These are phyloP conservation scores for Scheffersomyces amazonensis DNA, from an alignment of 805 yeast genomes.

Conservation along the genomic window DNA sequence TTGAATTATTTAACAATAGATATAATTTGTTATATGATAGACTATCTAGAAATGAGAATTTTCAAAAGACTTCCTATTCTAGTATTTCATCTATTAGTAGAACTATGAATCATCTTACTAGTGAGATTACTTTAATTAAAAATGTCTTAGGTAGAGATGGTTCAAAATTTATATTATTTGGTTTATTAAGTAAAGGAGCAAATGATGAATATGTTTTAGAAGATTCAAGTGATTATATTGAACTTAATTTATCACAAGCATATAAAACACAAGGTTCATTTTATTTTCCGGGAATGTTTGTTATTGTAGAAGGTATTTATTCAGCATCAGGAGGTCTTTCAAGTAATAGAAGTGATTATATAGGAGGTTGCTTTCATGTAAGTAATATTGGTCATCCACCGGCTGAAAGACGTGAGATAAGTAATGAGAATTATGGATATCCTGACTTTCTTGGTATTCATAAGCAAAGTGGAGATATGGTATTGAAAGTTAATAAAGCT, in stretches of 20 bases:
- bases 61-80: constrained; percentile 51
- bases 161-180: constrained; percentile 70
- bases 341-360: constrained; percentile 23
- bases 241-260: constrained; percentile 61
- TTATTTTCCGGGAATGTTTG: constrained; percentile 71
- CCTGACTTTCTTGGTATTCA: constrained; percentile 61
- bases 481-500: constrained; percentile 57
- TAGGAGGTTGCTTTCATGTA: constrained; percentile 60
- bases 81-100: constrained; percentile 43
- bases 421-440: constrained; percentile 73
- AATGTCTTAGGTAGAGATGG: constrained; percentile 86
- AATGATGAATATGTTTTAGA: constrained; percentile 74
- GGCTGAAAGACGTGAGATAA: constrained; percentile 66
- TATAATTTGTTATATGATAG: constrained; percentile 68
- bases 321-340: constrained; percentile 54
- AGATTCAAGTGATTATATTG: constrained; percentile 75
- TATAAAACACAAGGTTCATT: constrained; percentile 62
- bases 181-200: constrained; percentile 61
- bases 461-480: constrained; percentile 30
- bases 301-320: constrained; percentile 83
- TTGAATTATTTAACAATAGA: constrained; percentile 49
- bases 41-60: constrained; percentile 69
- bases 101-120: constrained; percentile 11
- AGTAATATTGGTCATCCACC: constrained; percentile 84
- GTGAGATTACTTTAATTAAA: constrained; percentile 66